These are phyloP conservation scores for Collybiopsis confluens DNA, from an alignment of 768 basidiomycete species.

Conservation along the genomic window DNA sequence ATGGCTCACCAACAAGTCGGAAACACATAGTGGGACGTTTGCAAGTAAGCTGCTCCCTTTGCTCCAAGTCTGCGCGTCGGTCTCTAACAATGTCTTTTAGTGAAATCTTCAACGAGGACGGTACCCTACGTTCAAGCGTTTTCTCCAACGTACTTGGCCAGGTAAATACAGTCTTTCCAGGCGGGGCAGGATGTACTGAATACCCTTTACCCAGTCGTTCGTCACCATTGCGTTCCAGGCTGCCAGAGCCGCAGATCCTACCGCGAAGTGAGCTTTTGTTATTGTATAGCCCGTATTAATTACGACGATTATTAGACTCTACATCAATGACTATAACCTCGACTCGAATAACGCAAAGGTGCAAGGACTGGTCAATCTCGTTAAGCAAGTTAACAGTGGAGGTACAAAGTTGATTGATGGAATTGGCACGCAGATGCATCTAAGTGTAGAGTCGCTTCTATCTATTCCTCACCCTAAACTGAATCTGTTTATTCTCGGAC, in stretches of 20 bases:
- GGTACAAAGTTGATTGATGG: constrained; percentile 39
- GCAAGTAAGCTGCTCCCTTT: constrained; percentile 30
- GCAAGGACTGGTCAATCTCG: constrained; percentile 35
- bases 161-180: constrained; percentile 16
- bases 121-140: constrained; percentile 40
- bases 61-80: not conserved
- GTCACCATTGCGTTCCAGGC: constrained; percentile 48
- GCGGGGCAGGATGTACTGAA: too few species aligned
- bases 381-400: constrained; percentile 36
- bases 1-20: too few species aligned
- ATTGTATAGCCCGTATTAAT: not conserved
- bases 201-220: constrained; percentile 39
- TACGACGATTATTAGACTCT: constrained; percentile 19
- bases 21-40: constrained; percentile 46
- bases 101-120: constrained; percentile 52
- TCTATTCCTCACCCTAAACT: too few species aligned
- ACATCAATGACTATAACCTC: constrained; percentile 46
- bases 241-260: constrained; percentile 44
- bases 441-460: constrained; percentile 29
- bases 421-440: constrained; percentile 45
- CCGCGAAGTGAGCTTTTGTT: constrained; percentile 31
- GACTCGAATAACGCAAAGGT: constrained; percentile 46
- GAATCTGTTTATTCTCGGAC: constrained; percentile 1
- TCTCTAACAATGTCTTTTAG: constrained; percentile 22
- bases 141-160: constrained; percentile 48